phyloP scores from a whole-genome alignment of 441 rosid species.

The Kokia cookei region DNA sequence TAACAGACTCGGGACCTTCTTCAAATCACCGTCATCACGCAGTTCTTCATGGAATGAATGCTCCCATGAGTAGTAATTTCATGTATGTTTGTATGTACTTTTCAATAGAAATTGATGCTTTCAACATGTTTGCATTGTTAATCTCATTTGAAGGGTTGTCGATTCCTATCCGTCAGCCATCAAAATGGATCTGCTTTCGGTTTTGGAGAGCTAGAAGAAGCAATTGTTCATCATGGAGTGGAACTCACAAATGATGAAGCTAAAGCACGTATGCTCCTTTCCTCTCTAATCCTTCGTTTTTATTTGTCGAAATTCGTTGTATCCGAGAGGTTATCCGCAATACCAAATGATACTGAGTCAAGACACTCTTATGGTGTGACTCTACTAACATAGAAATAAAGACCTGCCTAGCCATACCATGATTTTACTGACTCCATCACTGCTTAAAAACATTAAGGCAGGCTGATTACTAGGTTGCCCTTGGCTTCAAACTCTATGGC shows the following conservation, averaged over 20 bases:
- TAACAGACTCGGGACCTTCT: constrained; percentile 62
- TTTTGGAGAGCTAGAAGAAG: constrained; percentile 96
- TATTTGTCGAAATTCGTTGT: too few species aligned
- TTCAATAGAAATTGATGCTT: too few species aligned
- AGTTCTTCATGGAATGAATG: constrained; percentile 69
- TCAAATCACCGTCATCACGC: constrained; percentile 42
- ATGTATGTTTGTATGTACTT: constrained; percentile 18
- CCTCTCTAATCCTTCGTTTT: not conserved
- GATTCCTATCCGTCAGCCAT: constrained; percentile 34
- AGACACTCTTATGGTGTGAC: constrained; percentile 66
- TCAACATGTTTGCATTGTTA: not conserved
- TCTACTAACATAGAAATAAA: constrained; percentile 50
- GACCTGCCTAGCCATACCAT: constrained; percentile 26
- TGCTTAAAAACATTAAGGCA: constrained; percentile 22
- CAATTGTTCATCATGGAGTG: constrained; percentile 82
- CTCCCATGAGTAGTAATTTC: constrained; percentile 34
- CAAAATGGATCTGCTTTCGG: constrained; percentile 82
- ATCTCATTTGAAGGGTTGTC: not conserved
- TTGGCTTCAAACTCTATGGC: not conserved
- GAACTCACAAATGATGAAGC: constrained; percentile 77
- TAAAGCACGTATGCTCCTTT: constrained; percentile 57
- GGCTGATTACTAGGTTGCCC: constrained; percentile 21
- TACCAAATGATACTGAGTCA: constrained; percentile 57
- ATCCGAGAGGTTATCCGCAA: constrained; percentile 25
- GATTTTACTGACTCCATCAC: constrained; percentile 51